phyloP scores from a whole-genome alignment of 345 rosid species.

The Corchorus olitorius region DNA sequence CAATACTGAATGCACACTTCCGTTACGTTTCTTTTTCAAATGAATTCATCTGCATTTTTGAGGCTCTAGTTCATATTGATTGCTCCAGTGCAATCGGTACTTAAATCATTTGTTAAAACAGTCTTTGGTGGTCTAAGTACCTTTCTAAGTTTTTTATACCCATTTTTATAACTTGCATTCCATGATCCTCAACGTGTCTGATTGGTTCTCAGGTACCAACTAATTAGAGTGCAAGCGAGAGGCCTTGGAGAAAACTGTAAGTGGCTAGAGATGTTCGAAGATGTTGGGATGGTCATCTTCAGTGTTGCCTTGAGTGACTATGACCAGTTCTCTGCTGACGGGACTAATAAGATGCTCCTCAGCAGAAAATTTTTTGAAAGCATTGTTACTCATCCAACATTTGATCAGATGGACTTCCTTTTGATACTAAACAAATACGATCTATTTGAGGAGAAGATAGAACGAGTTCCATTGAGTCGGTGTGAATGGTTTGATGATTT shows the following conservation, averaged over 20 bases:
- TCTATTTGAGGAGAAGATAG: constrained; percentile 80
- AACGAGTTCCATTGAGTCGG: constrained; percentile 54
- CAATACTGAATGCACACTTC: neutral
- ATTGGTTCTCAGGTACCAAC: constrained; percentile 70
- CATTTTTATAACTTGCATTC: neutral
- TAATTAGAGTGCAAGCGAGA: constrained; percentile 80
- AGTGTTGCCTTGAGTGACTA: constrained; percentile 84
- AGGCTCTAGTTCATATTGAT: constrained; percentile 2
- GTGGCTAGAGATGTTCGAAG: constrained; percentile 99
- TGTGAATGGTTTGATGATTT: constrained; percentile 97
- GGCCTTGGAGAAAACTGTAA: constrained; percentile 94
- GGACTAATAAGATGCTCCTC: constrained; percentile 74
- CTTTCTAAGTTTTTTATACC: neutral
- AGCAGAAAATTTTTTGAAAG: constrained; percentile 81
- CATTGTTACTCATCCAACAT: constrained; percentile 80
- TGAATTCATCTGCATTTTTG: neutral
- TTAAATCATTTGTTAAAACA: neutral
- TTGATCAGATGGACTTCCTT: constrained; percentile 89
- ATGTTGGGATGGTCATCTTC: constrained; percentile 86
- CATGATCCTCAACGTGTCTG: neutral
- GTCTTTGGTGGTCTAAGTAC: neutral
- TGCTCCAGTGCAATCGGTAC: neutral
- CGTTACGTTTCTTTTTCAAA: neutral
- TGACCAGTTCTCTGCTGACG: constrained; percentile 61
- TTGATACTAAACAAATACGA: constrained; percentile 82